Evolutionary conservation across 106 monocot genomes (phyloP), one percentile per base, ranked within the genome.

Genomic region (Dendrobium catenatum): DNA sequence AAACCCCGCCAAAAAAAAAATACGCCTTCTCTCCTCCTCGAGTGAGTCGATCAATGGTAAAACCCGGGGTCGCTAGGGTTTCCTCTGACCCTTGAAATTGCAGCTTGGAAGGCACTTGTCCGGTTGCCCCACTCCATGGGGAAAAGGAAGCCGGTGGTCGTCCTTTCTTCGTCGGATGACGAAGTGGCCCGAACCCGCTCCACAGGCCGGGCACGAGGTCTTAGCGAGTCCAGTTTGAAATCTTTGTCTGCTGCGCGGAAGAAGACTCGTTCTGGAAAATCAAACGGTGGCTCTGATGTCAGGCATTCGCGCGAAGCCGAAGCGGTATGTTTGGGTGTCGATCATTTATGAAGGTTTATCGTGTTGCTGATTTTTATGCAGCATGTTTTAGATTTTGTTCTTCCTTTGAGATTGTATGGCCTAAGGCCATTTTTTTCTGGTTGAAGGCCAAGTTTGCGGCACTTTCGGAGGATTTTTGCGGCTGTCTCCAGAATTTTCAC

Each of bases 381-480:
- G n/a, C 24, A 1, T 72, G 40, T 33, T 33, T 72, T 51, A 51
- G 51, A 51, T 51, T 51, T 51, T 51, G 37, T 72, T 72, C 15
- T 72, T 9, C 24, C 40, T 16, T 72, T 3, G 33, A 72, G 64
- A 66, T 22, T 13, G 51, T 61, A 61, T 70, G 70, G 13, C 13
- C 7, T 44, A 74, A 44, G 18, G 74, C 41, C 18, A 18, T 74
- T 42, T 74, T 43, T 74, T 74, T 74, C 6, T 4, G 42, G 19
- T 74, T 19, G n/a, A 42, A 44, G 43, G 20, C 4, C 16, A 74
- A 74, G 20, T 74, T 74, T 43, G 74, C 74, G 43, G 19, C 74
- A 42, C 74, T 74, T 44, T 74, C 74, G 15, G 74, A 74, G 13
- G 74, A 74, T 43, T 74, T 74, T 74, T 42, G 43, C 74, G 74